Evolutionary conservation across 2,329 filamentous ascomycete genomes (phyloP), one percentile per base, ranked within the genome.

Genomic region (Calonectria naviculata): DNA sequence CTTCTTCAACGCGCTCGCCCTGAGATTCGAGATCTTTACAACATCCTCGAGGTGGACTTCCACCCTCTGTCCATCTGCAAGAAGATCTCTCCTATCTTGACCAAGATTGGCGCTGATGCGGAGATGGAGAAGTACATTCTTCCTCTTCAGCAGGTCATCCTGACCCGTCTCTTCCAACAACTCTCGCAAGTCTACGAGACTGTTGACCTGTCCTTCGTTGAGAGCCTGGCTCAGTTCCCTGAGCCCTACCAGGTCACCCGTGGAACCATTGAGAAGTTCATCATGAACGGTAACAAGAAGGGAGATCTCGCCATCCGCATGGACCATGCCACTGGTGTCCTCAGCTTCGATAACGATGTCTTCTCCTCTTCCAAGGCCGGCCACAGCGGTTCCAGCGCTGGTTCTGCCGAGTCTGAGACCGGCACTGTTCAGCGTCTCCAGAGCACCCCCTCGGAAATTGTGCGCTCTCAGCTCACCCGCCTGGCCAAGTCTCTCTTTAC

Each of bases 221-320:
- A 98, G 83, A 93, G 94, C 80, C 93, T 99, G 66, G 97, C 97
- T 73, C 91, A 97, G 81, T 99, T 99, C 89, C 97, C 97, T 12
- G 95, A 97, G 82, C 95, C 97, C 47, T 98, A 97, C 90, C 93
- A 98, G 85, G 95, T 98, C 76, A 93, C 91, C 74, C 92, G 94
- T 65, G 92, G 93, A 76, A 97, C 94, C 73, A 97, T 99, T 76
- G 97, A 99, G 89, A 99, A 98, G 87, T 99, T 99, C 89, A 98
- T 99, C 89, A 99, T 99, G 97, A 99, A 99, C 85, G 97, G 97
- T 74, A 98, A 97, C 90, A 99, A 99, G 92, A 99, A 99, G 91
- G 97, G 97, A 68, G 97, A 99, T 79, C 90, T 99, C 54, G 94
- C 97, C 65, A 97, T 99, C 79, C 95, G 97, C 73, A 95, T 98